Percentiles rank a stretch among this genome's conserved stretches.
phyloP scores from a whole-genome alignment of 768 basidiomycete species.

The Kwoniella sp. region DNA sequence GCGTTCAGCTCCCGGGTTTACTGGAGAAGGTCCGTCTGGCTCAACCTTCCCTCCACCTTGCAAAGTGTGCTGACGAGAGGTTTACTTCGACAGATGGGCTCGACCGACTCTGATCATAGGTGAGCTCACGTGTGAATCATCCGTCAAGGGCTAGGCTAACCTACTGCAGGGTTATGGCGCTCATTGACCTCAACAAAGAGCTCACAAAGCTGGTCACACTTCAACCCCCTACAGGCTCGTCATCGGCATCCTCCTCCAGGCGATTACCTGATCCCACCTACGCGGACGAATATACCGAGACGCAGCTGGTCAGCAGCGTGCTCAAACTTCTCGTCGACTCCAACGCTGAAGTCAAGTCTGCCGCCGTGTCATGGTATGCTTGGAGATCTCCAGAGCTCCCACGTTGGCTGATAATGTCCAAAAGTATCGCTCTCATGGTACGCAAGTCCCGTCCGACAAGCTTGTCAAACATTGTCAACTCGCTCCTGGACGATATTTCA shows the following conservation, averaged over 20 bases:
- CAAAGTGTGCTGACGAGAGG: slow-evolving; percentile 2
- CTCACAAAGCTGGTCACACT: slow-evolving; percentile 66
- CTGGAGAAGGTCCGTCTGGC: slow-evolving; percentile 29
- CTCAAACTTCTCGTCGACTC: slow-evolving; percentile 83
- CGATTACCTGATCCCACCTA: slow-evolving; percentile 49
- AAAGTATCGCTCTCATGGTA: slow-evolving; percentile 84
- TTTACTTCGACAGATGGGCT: slow-evolving; percentile 27
- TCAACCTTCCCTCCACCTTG: background rate
- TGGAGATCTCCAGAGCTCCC: background rate
- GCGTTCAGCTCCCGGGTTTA: slow-evolving; percentile 19
- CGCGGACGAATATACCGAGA: slow-evolving; percentile 78
- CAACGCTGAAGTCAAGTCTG: slow-evolving; percentile 97
- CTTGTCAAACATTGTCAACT: slow-evolving; percentile 85
- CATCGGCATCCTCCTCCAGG: slow-evolving; percentile 6
- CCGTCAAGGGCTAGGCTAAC: background rate
- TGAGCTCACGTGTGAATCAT: slow-evolving; percentile 10
- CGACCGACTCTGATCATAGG: slow-evolving; percentile 42
- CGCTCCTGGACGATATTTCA: slow-evolving; percentile 76
- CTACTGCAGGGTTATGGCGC: slow-evolving; percentile 79
- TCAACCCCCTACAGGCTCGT: slow-evolving; percentile 1
- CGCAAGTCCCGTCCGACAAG: slow-evolving; percentile 69
- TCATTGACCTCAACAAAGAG: slow-evolving; percentile 89
- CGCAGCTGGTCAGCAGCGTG: slow-evolving; percentile 76
- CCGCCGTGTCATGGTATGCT: slow-evolving; percentile 85
- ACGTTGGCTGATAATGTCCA: background rate